phyloP scores from a whole-genome alignment of 176 grass and related monocot genomes.

The Triticum timopheevii region DNA sequence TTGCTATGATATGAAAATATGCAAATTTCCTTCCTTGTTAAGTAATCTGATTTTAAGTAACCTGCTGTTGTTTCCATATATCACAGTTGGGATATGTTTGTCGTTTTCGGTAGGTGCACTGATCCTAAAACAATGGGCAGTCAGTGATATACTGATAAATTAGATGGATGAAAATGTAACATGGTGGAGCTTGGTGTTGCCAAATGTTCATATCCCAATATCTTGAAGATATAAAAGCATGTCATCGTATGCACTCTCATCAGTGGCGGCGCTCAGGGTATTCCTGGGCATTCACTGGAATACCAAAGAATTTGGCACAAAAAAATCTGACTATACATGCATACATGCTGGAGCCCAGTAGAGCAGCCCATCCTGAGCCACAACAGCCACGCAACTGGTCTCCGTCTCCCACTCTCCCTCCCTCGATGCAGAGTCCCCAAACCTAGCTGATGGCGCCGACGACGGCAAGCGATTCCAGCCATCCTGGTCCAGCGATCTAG shows the following conservation, averaged over 20 bases:
- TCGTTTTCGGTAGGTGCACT: not conserved
- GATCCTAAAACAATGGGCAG: not conserved
- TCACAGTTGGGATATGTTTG: not conserved
- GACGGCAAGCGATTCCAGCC: too few species aligned
- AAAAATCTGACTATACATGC: too few species aligned
- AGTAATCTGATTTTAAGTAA: not conserved
- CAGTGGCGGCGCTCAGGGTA: too few species aligned
- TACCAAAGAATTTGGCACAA: too few species aligned
- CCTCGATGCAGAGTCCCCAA: too few species aligned
- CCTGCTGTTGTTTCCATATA: not conserved
- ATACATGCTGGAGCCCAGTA: too few species aligned
- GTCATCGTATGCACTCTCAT: not conserved
- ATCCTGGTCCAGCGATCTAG: too few species aligned
- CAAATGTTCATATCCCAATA: not conserved
- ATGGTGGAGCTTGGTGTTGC: not conserved
- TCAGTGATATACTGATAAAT: not conserved
- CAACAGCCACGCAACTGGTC: too few species aligned
- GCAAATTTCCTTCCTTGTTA: not conserved
- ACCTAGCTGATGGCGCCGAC: too few species aligned
- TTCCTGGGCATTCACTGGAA: too few species aligned
- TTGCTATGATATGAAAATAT: not conserved
- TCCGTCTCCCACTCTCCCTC: too few species aligned
- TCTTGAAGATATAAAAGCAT: not conserved
- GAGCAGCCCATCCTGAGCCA: too few species aligned
- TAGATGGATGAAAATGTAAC: not conserved